Conservation (phyloP, 352 stramenopile genomes). For the Phytophthora tentaculata region DNA sequence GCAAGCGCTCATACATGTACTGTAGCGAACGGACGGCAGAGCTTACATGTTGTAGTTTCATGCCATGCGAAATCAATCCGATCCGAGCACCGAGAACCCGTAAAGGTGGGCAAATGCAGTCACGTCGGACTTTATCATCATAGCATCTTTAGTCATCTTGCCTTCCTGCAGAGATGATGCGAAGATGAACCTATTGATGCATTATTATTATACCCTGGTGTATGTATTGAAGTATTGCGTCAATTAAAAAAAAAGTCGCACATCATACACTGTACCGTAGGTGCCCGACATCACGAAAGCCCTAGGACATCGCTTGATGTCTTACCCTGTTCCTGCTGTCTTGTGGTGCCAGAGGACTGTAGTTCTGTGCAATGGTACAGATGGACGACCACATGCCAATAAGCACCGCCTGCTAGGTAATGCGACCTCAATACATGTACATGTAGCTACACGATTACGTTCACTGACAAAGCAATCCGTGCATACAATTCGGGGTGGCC, state of each 20-base stretch:
- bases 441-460: slow-evolving; percentile 17
- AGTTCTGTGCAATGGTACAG: slow-evolving; percentile 24
- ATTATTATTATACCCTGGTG: not conserved
- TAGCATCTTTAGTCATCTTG: slow-evolving; percentile 31
- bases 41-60: slow-evolving; percentile 13
- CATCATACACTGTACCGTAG: no score
- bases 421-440: slow-evolving; percentile 6
- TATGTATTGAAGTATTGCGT: no score
- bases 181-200: slow-evolving; percentile 20
- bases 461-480: slow-evolving; percentile 22
- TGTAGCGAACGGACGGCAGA: slow-evolving; percentile 19
- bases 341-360: slow-evolving; percentile 4
- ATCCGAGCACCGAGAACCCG: slow-evolving; percentile 5
- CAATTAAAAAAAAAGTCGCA: no score
- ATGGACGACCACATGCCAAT: slow-evolving; percentile 12
- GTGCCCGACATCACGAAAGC: slow-evolving; percentile 23
- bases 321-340: slow-evolving; percentile 23
- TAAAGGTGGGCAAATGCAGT: slow-evolving; percentile 11
- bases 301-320: slow-evolving; percentile 14
- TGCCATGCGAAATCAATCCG: slow-evolving; percentile 7
- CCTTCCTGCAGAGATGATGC: slow-evolving; percentile 20
- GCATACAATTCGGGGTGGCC: not conserved
- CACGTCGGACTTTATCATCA: slow-evolving; percentile 18
- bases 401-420: slow-evolving; percentile 25
- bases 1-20: slow-evolving; percentile 7